Percentiles rank a stretch among this genome's conserved stretches.
Evolutionary conservation across 1,284 basidiomycete species (phyloP).

Genomic region (Omphalotus olearius): DNA sequence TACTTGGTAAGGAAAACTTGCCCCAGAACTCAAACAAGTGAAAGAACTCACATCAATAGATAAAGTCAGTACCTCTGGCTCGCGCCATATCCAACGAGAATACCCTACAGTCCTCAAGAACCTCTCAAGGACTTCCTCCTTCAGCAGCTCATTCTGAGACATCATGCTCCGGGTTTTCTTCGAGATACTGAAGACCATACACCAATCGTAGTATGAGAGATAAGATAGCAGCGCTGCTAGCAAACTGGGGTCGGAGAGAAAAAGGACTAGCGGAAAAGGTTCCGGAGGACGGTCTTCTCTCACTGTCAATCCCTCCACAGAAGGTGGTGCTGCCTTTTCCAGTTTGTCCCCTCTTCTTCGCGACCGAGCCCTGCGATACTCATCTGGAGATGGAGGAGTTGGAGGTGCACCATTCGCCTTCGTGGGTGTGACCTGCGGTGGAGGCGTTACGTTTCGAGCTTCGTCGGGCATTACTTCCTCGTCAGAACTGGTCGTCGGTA

Average conservation of each 20-base stretch:
- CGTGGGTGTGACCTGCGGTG: not conserved
- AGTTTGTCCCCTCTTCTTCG: conserved; percentile 36
- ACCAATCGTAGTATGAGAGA: conserved; percentile 67
- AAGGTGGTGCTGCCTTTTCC: conserved; percentile 28
- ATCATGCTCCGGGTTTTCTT: conserved; percentile 43
- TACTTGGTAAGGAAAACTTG: conserved; percentile 9
- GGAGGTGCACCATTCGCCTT: conserved; percentile 2
- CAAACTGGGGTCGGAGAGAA: conserved; percentile 46
- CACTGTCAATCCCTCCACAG: conserved; percentile 15
- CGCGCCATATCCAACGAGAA: conserved; percentile 54
- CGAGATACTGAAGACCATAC: conserved; percentile 48
- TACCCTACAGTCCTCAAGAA: conserved; percentile 71
- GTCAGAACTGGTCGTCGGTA: too few species aligned
- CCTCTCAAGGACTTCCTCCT: conserved; percentile 62
- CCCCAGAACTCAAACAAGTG: conserved; percentile 4
- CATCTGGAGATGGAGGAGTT: conserved; percentile 18
- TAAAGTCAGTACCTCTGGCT: conserved; percentile 59
- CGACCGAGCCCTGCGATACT: conserved; percentile 29
- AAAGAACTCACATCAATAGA: conserved; percentile 48
- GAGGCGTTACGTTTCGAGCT: conserved; percentile 1
- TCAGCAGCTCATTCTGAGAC: conserved; percentile 46
- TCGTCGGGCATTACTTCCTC: not conserved
- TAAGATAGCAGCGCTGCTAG: conserved; percentile 50
- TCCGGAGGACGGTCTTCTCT: conserved; percentile 24
- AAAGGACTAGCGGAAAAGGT: conserved; percentile 41